A percentile compares a stretch with the other conserved stretches of the same genome.
Evolutionary conservation across 176 grass and related monocot genomes (phyloP).

Genomic region (Hordeum vulgare): DNA sequence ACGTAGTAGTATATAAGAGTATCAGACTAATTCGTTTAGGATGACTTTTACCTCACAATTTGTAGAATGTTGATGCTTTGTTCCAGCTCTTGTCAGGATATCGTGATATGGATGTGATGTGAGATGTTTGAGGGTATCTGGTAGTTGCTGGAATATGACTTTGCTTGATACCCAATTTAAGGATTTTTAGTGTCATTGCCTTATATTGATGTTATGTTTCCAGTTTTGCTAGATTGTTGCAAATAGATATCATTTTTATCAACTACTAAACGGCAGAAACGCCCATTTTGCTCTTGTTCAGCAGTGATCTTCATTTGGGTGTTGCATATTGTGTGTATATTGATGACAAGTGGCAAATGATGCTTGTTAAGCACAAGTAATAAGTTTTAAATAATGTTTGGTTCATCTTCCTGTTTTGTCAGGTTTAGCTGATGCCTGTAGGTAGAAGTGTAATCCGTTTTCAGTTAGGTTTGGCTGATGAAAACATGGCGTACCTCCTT

Average conservation of each 20-base stretch:
- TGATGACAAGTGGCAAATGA: no score
- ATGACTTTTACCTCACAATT: background rate
- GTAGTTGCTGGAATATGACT: background rate
- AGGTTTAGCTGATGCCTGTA: background rate
- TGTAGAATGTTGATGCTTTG: background rate
- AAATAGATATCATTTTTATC: background rate
- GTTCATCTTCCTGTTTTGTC: background rate
- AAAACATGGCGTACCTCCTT: background rate
- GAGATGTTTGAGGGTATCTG: background rate
- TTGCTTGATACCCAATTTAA: background rate
- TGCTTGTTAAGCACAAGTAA: no score
- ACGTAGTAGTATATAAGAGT: no score
- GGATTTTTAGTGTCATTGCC: background rate
- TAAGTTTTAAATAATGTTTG: no score
- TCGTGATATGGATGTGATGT: constrained; percentile 10
- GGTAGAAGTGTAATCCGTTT: no score
- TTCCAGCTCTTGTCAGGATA: background rate
- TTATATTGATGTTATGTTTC: background rate
- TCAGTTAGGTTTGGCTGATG: background rate
- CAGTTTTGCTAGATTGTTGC: background rate
- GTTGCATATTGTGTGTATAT: background rate
- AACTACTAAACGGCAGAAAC: background rate
- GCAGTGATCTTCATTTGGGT: background rate
- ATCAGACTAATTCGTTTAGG: no score
- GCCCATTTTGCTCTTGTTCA: background rate